Conservation (phyloP, 352 stramenopile species). For the Pilasporangium apinafurcum region DNA sequence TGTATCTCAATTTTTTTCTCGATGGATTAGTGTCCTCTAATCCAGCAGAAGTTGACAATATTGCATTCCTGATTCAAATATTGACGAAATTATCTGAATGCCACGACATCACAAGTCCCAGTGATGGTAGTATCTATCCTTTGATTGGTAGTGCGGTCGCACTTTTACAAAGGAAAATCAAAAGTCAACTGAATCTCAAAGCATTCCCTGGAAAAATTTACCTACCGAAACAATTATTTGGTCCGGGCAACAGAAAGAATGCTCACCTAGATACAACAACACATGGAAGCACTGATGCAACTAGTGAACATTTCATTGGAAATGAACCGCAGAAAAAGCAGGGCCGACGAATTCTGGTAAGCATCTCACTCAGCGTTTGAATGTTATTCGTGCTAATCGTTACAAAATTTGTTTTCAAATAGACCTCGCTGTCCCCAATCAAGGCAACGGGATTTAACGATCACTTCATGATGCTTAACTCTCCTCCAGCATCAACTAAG, state of each 20-base stretch:
- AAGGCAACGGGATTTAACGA: constrained; percentile 41
- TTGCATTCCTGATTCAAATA: constrained; percentile 82
- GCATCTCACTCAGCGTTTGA: constrained; percentile 16
- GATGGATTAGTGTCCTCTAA: constrained; percentile 58
- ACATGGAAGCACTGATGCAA: neutral
- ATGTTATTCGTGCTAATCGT: no score
- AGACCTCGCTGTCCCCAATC: constrained; percentile 73
- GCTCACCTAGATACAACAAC: neutral
- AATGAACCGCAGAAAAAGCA: no score
- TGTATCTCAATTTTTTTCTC: constrained; percentile 65
- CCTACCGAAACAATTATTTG: constrained; percentile 67
- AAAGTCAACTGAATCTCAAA: constrained; percentile 80
- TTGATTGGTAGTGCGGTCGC: constrained; percentile 48
- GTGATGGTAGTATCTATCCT: constrained; percentile 45
- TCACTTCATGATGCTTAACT: constrained; percentile 60
- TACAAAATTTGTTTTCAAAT: constrained; percentile 5
- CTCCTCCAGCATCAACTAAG: constrained; percentile 50
- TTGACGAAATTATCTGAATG: constrained; percentile 68
- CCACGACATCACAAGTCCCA: constrained; percentile 43
- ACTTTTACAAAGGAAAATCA: constrained; percentile 79
- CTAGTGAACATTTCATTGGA: neutral
- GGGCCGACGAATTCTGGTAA: constrained; percentile 38
- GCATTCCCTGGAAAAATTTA: constrained; percentile 80
- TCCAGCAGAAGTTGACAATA: constrained; percentile 61
- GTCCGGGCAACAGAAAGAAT: constrained; percentile 2